These are phyloP conservation scores for Clohesyomyces aquaticus DNA, from an alignment of 495 filamentous ascomycete species.

Conservation along the genomic window DNA sequence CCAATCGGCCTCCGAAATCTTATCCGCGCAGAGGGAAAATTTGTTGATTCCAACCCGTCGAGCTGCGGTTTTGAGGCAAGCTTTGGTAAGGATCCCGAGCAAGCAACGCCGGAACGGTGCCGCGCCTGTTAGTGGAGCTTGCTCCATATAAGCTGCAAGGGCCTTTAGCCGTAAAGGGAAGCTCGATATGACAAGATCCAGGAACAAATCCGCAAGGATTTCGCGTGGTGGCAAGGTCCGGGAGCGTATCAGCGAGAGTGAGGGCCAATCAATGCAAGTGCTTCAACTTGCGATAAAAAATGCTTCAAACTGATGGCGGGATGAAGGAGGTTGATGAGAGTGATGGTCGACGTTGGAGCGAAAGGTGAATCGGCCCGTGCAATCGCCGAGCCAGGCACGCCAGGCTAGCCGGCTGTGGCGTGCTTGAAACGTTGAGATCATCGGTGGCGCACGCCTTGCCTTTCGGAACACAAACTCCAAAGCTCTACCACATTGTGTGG, in stretches of 20 bases:
- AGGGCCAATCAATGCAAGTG: background rate
- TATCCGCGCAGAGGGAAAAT: background rate
- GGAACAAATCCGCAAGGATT: background rate
- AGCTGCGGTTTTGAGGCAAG: slow-evolving; percentile 15
- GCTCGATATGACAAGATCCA: background rate
- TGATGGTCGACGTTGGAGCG: background rate
- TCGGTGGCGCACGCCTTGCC: background rate
- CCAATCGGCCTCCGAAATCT: background rate
- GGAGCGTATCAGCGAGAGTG: background rate
- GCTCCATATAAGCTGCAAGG: slow-evolving; percentile 26
- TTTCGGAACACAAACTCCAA: background rate
- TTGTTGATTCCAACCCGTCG: background rate
- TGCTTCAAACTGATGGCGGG: background rate
- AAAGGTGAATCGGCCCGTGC: background rate
- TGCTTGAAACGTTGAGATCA: slow-evolving; percentile 2
- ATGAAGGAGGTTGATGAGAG: background rate
- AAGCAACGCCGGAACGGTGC: slow-evolving; percentile 4
- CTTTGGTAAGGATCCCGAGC: background rate
- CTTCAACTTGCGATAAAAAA: background rate
- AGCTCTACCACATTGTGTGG: too few species aligned
- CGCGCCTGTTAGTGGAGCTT: background rate
- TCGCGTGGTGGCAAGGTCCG: background rate
- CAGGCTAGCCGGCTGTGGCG: background rate
- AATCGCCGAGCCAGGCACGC: background rate
- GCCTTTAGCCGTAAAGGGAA: slow-evolving; percentile 32